Conservation (phyloP, 495 filamentous ascomycete species). For the Annulohypoxylon maeteangense region DNA sequence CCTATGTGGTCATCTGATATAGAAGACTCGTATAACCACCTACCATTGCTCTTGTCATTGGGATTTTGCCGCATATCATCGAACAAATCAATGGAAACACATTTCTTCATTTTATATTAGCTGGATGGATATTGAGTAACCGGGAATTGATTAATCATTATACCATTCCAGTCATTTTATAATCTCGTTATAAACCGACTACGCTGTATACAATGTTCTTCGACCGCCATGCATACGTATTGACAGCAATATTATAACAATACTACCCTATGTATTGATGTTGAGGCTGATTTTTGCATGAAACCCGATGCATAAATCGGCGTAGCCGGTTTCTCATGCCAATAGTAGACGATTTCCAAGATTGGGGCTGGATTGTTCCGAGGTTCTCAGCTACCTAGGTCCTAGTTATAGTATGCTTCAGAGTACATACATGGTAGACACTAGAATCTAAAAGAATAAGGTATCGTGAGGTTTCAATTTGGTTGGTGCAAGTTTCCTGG, state of each 20-base stretch:
- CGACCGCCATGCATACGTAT: background rate
- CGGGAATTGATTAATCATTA: background rate
- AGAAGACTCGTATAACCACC: conserved; percentile 2
- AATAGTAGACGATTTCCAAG: background rate
- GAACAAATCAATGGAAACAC: background rate
- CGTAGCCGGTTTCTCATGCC: background rate
- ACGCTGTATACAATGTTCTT: background rate
- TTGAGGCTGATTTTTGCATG: conserved; percentile 22
- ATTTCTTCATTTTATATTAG: background rate
- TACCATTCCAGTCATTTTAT: background rate
- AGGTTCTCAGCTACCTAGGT: background rate
- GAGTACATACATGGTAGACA: background rate
- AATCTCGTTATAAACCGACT: background rate
- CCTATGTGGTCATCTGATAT: conserved; percentile 38
- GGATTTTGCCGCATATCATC: conserved; percentile 18
- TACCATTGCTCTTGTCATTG: conserved; percentile 14
- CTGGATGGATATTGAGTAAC: background rate
- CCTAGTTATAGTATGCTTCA: no score
- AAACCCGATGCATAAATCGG: conserved; percentile 13
- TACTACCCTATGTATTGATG: conserved; percentile 3
- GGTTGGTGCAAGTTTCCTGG: conserved; percentile 6
- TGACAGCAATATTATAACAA: background rate
- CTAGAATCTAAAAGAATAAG: conserved; percentile 4
- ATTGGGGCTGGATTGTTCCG: background rate
- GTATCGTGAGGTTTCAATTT: conserved; percentile 24